Evolutionary conservation across 495 filamentous ascomycete species (phyloP), one percentile per base, ranked within the genome.

Genomic region (Xylaria grammica): DNA sequence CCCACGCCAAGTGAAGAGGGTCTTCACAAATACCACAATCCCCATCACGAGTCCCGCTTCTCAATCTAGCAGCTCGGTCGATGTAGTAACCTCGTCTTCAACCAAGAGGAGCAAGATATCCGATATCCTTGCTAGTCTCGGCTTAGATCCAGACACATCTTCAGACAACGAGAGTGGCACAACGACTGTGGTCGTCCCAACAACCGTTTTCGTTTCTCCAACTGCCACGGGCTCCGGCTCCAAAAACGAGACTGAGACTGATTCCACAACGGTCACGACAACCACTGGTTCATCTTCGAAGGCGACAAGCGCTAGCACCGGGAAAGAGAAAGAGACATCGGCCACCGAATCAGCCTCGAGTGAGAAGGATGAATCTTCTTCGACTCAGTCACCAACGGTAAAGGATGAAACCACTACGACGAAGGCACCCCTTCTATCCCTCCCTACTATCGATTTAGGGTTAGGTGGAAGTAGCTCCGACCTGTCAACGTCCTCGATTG

Each of bases 1-100:
- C 64, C 86, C 86, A 10, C 77, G 79, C 45, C 80, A 88, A 46
- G 77, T 89, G 63, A 89, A 86, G 75, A 82, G 87, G 36, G 78
- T 82, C 48, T 75, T 81, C 59, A 76, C 74, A 70, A 84, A 86
- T 64, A 68, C 72, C 48, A 85, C 81, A 13, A 78, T 81, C 48
- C 48, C 50, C 8, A 11, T 52, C 11, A 78, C 79, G 20, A 77
- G 74, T 52, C 58, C 66, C 6, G 65, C 70, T 4, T 68, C 69
- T 36, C 65, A 65, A 45, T 70, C 64, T 5, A 54, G 65, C n/a
- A 72, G 65, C 36, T 61, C 61, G 38, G 24, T 32, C 26, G 24
- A 56, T n/a, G 50, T 57, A 29, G 62, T 62, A 22, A 38, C 63
- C 9, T 70, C 68, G 51, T 67, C 72, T 10, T 56, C 69, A 38